Percentiles rank a stretch among this genome's conserved stretches.
phyloP scores from a whole-genome alignment of 345 rosid species.

The Cardamine chenopodiifolia region DNA sequence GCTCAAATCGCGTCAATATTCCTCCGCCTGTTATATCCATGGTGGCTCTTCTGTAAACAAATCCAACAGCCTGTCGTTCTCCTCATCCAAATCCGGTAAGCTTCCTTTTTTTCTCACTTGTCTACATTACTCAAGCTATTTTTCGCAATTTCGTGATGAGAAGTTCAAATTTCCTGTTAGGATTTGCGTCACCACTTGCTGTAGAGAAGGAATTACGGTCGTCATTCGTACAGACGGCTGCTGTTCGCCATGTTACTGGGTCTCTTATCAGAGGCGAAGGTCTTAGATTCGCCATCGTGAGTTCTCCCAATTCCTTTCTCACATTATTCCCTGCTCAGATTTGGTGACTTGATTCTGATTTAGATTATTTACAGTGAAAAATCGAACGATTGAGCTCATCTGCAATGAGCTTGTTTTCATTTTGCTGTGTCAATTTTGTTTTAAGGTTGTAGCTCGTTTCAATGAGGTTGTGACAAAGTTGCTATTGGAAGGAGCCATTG shows the following conservation, averaged over 20 bases:
- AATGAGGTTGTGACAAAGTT: constrained; percentile 86
- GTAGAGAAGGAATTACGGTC: constrained; percentile 45
- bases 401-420: background rate
- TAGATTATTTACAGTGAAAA: background rate
- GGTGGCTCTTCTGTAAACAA: constrained; percentile 22
- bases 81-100: constrained; percentile 48
- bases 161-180: constrained; percentile 24
- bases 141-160: background rate
- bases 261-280: constrained; percentile 65
- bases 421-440: background rate
- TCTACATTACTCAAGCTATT: background rate
- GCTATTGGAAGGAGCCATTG: constrained; percentile 87
- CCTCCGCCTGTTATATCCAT: background rate
- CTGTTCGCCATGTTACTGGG: constrained; percentile 72
- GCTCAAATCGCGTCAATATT: constrained; percentile 1
- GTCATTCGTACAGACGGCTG: constrained; percentile 50
- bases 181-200: constrained; percentile 34
- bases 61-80: constrained; percentile 45
- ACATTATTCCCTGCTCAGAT: background rate
- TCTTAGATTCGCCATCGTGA: constrained; percentile 86
- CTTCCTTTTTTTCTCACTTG: background rate
- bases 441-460: constrained; percentile 92
- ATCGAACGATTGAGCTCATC: background rate
- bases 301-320: constrained; percentile 21
- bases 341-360: background rate